Conservation (phyloP, 305 asterid genomes). For the Ajuga reptans region DNA sequence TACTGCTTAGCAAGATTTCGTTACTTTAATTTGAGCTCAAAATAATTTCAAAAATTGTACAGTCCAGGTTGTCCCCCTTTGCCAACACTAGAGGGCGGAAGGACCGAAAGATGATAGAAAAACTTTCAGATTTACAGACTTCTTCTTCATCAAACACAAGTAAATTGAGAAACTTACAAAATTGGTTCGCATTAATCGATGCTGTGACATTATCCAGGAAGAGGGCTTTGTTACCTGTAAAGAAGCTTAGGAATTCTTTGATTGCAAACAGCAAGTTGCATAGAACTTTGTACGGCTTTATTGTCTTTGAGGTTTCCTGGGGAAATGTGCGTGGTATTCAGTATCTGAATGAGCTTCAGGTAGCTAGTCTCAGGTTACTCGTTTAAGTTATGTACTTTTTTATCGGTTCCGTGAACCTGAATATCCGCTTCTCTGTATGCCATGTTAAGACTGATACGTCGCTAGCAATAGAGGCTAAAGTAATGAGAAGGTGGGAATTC, state of each 20-base stretch:
- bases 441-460: constrained; percentile 74
- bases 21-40: neutral
- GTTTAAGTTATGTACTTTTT: constrained; percentile 3
- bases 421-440: constrained; percentile 12
- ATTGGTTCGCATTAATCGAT: constrained; percentile 70
- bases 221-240: constrained; percentile 85
- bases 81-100: constrained; percentile 70
- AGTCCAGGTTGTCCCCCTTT: constrained; percentile 95
- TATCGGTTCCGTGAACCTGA: constrained; percentile 12
- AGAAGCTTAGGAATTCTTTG: constrained; percentile 70
- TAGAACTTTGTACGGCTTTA: constrained; percentile 83
- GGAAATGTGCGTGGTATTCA: constrained; percentile 79
- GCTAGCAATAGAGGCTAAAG: constrained; percentile 78
- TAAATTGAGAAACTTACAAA: constrained; percentile 37
- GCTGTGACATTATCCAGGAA: constrained; percentile 61
- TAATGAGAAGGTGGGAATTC: constrained; percentile 95
- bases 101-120: constrained; percentile 36
- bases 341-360: constrained; percentile 95
- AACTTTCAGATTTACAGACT: constrained; percentile 31
- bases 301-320: constrained; percentile 90
- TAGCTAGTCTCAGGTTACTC: constrained; percentile 22
- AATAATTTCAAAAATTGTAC: constrained; percentile 27
- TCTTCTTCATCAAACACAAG: constrained; percentile 36
- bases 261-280: constrained; percentile 74
- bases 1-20: constrained; percentile 12